Base-by-base conservation (phyloP, 78 protist genomes). In the Monosiga brevicollis region DNA sequence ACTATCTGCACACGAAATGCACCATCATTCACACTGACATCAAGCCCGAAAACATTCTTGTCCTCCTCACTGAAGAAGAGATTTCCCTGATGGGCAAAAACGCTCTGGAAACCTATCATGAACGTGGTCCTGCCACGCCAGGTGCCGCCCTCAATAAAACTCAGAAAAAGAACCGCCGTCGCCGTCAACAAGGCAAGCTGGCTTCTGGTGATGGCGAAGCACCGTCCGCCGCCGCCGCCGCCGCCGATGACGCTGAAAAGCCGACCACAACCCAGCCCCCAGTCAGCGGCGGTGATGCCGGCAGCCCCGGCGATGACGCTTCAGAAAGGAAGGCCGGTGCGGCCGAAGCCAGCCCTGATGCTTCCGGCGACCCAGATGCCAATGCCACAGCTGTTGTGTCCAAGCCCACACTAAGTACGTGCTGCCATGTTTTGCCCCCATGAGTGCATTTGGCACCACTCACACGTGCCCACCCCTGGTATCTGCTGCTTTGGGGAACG, bases 11-110 rank as follows among this genome's bases (percentile, higher is more conserved):
- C 91, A 39, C 79, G 2, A 36, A 87, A 77, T 90, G 95, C 87
- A 24, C 34, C 29, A 92, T 96, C 85, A 92, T 96, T 62, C 98
- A 96, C 89, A 96, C 99, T 0, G 99, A 97, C 84, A 83, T 97
- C 73, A 96, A 97, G 79, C 99, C 98, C 1, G 99, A 97, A 85
- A 97, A 97, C 79, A 92, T 95, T 25, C 86, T 94, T 11, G 81
- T 94, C 42, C 43, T 39, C 34, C 42, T 71, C 29, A 42, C 20
- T 40, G n/a, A 76, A 11, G 42, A 20, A 0, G 43, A 36, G n/a
- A 71, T 81, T 34, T 34, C 54, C 34, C 37, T 36, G 41, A 35
- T 81, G 38, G 84, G 25, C 37, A 15, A 32, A 24, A n/a, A 42
- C 10, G 83, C 83, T 36, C 6, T 9, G 76, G 36, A 10, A 10